Evolutionary conservation across 257 asterid genomes (phyloP).

Genomic region (Fraxinus excelsior): DNA sequence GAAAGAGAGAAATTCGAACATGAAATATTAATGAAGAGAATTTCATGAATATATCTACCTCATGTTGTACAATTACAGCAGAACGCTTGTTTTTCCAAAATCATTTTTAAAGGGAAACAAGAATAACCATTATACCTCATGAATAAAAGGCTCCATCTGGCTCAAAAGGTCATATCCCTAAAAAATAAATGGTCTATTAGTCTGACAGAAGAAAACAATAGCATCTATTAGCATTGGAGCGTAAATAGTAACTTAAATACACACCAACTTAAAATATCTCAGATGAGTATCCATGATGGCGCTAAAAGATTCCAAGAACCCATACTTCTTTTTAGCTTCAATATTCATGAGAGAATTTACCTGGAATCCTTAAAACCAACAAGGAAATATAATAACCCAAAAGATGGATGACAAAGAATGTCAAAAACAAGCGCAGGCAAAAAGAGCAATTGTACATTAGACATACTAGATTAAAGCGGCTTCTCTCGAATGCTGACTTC

Average conservation of each 20-base stretch:
- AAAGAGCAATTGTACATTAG: slow-evolving; percentile 28
- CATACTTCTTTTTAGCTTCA: slow-evolving; percentile 91
- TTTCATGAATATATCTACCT: slow-evolving; percentile 6
- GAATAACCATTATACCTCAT: slow-evolving; percentile 64
- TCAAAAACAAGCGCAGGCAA: slow-evolving; percentile 4
- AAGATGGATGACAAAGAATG: slow-evolving; percentile 6
- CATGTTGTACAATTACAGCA: slow-evolving; percentile 1
- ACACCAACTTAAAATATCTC: slow-evolving; percentile 87
- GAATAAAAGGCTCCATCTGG: slow-evolving; percentile 91
- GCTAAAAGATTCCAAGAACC: slow-evolving; percentile 92
- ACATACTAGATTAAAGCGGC: slow-evolving; percentile 92
- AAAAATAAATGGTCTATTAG: slow-evolving; percentile 27
- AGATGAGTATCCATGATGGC: slow-evolving; percentile 99
- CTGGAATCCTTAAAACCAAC: slow-evolving; percentile 66
- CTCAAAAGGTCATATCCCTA: slow-evolving; percentile 86
- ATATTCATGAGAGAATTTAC: slow-evolving; percentile 79
- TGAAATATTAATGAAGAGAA: slow-evolving; percentile 7
- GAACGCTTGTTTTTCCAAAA: slow-evolving; percentile 19
- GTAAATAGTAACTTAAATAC: slow-evolving; percentile 25
- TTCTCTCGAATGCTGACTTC: slow-evolving; percentile 90
- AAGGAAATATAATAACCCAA: slow-evolving; percentile 32
- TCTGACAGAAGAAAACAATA: slow-evolving; percentile 26
- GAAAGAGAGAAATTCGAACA: background rate
- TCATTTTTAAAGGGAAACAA: slow-evolving; percentile 20
- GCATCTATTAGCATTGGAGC: slow-evolving; percentile 21